Evolutionary conservation across 495 filamentous ascomycete genomes (phyloP).

Genomic region (Aspergillus conjunctus): DNA sequence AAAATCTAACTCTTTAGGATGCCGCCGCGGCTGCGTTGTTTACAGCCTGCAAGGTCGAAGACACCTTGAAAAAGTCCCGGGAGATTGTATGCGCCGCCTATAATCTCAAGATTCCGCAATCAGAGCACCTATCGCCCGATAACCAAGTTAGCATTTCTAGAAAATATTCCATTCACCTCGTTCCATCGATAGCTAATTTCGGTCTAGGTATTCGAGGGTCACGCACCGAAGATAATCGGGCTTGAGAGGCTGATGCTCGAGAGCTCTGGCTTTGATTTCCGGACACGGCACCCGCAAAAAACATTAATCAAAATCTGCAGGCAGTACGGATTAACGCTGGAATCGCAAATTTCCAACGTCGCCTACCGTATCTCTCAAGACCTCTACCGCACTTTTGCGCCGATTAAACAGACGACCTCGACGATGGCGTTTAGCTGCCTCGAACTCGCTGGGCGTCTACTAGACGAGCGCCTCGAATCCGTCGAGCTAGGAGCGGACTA

Average conservation of each 20-base stretch:
- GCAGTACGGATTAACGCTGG: conserved; percentile 48
- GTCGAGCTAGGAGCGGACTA: conserved; percentile 52
- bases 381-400: conserved; percentile 88
- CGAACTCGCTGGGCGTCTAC: conserved; percentile 73
- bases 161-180: conserved; percentile 7
- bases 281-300: conserved; percentile 85
- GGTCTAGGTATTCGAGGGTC: conserved; percentile 71
- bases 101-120: conserved; percentile 71
- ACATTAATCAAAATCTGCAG: conserved; percentile 74
- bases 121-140: conserved; percentile 79
- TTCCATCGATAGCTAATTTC: background rate
- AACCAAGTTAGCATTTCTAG: conserved; percentile 59
- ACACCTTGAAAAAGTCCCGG: conserved; percentile 93
- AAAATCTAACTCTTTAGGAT: conserved; percentile 56
- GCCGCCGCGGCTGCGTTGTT: conserved; percentile 86
- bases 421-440: conserved; percentile 81
- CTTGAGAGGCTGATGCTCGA: conserved; percentile 95
- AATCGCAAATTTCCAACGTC: conserved; percentile 57
- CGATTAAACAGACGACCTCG: conserved; percentile 79
- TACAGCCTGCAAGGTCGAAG: conserved; percentile 94
- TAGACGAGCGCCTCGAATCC: conserved; percentile 49
- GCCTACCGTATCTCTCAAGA: conserved; percentile 85
- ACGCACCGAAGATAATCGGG: conserved; percentile 76
- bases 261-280: conserved; percentile 88
- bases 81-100: conserved; percentile 90